phyloP scores from a whole-genome alignment of 1,284 basidiomycete species.

The Pseudozyma flocculosa region DNA sequence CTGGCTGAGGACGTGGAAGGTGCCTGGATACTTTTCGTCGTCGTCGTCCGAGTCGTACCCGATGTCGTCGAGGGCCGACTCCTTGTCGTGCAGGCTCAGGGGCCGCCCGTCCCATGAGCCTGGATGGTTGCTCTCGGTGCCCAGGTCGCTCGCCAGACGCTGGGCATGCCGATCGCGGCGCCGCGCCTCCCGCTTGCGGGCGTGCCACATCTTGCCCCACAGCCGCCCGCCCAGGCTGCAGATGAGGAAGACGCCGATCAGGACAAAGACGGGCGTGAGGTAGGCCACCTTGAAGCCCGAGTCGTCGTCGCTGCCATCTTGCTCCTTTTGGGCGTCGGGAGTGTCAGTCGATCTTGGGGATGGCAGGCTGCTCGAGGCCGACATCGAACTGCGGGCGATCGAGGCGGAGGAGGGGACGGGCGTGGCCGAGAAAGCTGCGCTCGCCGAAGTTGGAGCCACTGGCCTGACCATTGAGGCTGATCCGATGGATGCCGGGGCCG shows the following conservation, averaged over 20 bases:
- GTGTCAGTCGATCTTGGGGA: neutral
- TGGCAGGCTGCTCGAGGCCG: constrained; percentile 2
- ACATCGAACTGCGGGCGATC: neutral
- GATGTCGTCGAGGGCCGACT: constrained; percentile 1
- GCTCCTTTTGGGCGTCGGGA: neutral
- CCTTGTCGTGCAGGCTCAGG: constrained; percentile 1
- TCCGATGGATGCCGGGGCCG: too few relatives aligned
- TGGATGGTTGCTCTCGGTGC: too few relatives aligned
- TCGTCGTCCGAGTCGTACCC: constrained; percentile 12
- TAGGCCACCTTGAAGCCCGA: constrained; percentile 37
- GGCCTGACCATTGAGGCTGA: neutral
- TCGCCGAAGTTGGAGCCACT: neutral
- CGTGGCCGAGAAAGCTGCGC: too few relatives aligned
- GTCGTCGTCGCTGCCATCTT: neutral
- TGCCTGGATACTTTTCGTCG: constrained; percentile 24
- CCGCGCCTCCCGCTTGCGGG: constrained; percentile 15
- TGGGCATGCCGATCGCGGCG: neutral
- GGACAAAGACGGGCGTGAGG: constrained; percentile 38
- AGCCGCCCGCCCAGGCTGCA: constrained; percentile 40
- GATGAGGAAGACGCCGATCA: constrained; percentile 36
- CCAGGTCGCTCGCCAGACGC: neutral
- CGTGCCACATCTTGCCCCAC: constrained; percentile 40
- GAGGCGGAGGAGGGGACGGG: constrained; percentile 1
- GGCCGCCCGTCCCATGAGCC: too few relatives aligned
- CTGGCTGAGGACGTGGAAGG: constrained; percentile 16